Evolutionary conservation across 2,329 filamentous ascomycete genomes (phyloP), one percentile per base, ranked within the genome.

Genomic region (Fusarium citri): DNA sequence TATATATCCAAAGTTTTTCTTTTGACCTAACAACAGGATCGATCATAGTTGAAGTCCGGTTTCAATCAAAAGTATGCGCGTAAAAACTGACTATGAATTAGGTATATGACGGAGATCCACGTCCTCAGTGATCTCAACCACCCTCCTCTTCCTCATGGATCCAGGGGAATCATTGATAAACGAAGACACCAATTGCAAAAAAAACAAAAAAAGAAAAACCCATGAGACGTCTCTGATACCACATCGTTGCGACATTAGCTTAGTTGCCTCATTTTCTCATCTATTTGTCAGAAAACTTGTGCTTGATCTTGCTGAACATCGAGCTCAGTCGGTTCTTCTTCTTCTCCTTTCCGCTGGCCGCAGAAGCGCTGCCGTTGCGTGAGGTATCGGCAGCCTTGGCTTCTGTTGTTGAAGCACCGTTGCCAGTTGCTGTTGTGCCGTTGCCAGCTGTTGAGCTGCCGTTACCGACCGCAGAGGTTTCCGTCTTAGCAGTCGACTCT

Each of bases 271-370:
- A 47, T 59, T 50, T 47, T 49, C 51, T 66, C 53, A 66, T 76
- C 55, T 76, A 75, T 72, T 78, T 76, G 64, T 79, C 76, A 48
- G 78, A 76, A 59, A 82, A 70, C 79, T 81, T 88, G 72, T 80
- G 76, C 80, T 85, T 85, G 74, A 88, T 75, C 81, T 86, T 88
- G 79, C 80, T 82, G 76, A 92, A 87, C 73, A 92, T 86, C 55
- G 85, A 81, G 79, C 89, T 91, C 63, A 90, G 74, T 56, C 89
- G 85, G 79, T 87, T 84, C 84, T 90, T 91, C 84, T 91, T 92
- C 82, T 91, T 92, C 82, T 88, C 89, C 54, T 88, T 84, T 18
- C 82, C 64, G 16, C 51, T 71, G n/a, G 68, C 65, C 6, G 68
- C 62, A 22, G 70, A 57, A 47, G 68, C 67, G 53, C 65, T 68